Evolutionary conservation across 83 land plant genomes (phyloP).

Genomic region (Larix sibirica): DNA sequence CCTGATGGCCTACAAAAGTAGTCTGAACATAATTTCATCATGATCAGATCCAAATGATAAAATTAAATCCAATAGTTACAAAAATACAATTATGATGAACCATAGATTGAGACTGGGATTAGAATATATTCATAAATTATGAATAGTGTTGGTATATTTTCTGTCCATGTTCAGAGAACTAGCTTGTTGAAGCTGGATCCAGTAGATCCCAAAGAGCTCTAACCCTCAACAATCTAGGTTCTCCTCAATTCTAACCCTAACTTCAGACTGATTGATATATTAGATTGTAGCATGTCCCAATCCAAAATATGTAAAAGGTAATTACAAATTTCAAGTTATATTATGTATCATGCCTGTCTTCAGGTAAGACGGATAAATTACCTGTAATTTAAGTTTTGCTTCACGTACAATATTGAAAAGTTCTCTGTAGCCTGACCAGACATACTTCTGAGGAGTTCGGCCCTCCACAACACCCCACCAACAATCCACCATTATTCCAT

Average conservation of each 20-base stretch:
- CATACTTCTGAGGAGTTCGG: slow-evolving; percentile 69
- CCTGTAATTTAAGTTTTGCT: slow-evolving; percentile 75
- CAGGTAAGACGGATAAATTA: slow-evolving; percentile 5
- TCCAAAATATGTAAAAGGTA: background rate
- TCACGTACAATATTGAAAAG: slow-evolving; percentile 66
- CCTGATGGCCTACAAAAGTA: background rate
- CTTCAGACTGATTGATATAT: background rate
- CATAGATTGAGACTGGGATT: background rate
- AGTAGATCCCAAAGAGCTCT: background rate
- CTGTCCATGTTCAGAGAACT: background rate
- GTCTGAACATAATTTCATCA: background rate
- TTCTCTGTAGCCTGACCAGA: slow-evolving; percentile 73
- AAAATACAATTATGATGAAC: too few relatives aligned
- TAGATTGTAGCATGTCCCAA: background rate
- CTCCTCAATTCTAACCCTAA: background rate
- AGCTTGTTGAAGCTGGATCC: background rate
- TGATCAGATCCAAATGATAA: background rate
- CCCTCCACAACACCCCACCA: slow-evolving; percentile 88
- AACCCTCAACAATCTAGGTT: background rate
- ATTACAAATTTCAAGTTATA: background rate
- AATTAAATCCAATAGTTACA: background rate
- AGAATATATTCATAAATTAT: background rate
- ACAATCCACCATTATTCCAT: slow-evolving; percentile 76
- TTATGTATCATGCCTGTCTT: too few relatives aligned
- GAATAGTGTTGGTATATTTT: background rate